Base-by-base conservation (phyloP, 2,329 filamentous ascomycete genomes). In the Incumbomyces lentus region DNA sequence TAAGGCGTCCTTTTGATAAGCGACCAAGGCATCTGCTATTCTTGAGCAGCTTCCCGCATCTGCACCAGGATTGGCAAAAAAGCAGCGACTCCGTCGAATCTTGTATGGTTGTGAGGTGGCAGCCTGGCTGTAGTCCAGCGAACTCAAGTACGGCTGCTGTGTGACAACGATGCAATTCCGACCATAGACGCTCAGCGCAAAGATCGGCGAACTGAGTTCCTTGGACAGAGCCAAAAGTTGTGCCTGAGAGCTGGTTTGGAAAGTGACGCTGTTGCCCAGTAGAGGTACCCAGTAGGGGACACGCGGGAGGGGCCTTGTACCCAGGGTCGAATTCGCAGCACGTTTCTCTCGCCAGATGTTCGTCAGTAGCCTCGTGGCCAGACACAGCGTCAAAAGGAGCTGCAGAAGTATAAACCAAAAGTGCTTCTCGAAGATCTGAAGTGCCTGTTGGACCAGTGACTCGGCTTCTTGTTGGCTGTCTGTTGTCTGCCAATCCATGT, bases 241-340 rank as follows among this genome's bases (percentile, higher is more conserved):
- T 12, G 35, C 29, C 12, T 38, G 47, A 8, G 38, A 49, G 19
- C 50, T 45, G 1, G 44, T 38, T 10, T 68, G 60, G 53, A 78
- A 72, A 16, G 61, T 62, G 34, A 72, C 54, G 6, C 70, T 65
- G 63, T 82, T 75, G 33, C 76, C 74, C 7, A 81, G 31, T 43
- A 73, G 66, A 1, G 78, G 78, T 6, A 81, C 59, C 73, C 75
- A 82, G 60, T 81, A 81, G 22, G 76, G 75, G 17, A 73, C 53
- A 47, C 68, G 60, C 58, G 71, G 71, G 49, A 75, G 67, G 45
- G 61, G 4, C n/a, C 16, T 11, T 16, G 40, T 42, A 17, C 18
- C 30, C 16, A 19, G 19, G 2, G 14, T 33, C 6, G 26, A 19
- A 30, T 42, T 17, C 18, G 40, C 8, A 14, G 26, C 12, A 16